Evolutionary conservation across 176 grass and related monocot genomes (phyloP).

Genomic region (Aegilops longissima): DNA sequence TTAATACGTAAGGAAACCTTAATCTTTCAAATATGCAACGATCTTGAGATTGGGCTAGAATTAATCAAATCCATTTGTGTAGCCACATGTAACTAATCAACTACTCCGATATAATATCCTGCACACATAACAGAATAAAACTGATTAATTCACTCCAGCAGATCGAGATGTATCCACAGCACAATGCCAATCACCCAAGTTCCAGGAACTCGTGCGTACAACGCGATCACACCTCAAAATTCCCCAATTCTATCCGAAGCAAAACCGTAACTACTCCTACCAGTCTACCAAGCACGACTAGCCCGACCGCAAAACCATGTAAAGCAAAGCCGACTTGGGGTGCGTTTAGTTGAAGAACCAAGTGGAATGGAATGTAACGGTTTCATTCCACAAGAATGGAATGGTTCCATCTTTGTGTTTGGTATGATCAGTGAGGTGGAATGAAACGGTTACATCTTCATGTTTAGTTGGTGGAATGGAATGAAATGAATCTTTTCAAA

Average conservation of each 20-base stretch:
- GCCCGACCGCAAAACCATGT: not conserved
- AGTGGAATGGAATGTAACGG: too few relatives aligned
- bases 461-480: too few relatives aligned
- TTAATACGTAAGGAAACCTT: too few relatives aligned
- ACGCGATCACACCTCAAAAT: not conserved
- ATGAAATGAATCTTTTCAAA: too few relatives aligned
- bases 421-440: too few relatives aligned
- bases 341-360: too few relatives aligned
- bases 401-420: too few relatives aligned
- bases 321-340: not conserved
- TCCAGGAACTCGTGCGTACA: not conserved
- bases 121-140: not conserved
- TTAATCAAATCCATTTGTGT: not conserved
- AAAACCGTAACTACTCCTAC: too few relatives aligned
- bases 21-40: too few relatives aligned
- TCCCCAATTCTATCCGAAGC: not conserved
- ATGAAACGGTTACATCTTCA: too few relatives aligned
- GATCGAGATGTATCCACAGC: not conserved
- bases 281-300: not conserved
- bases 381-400: too few relatives aligned
- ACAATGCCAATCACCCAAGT: not conserved
- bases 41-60: too few relatives aligned
- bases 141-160: not conserved
- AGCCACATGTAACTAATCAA: not conserved
- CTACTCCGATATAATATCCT: not conserved